These are phyloP conservation scores for Striga asiatica DNA, from an alignment of 257 asterid genomes.

Conservation along the genomic window DNA sequence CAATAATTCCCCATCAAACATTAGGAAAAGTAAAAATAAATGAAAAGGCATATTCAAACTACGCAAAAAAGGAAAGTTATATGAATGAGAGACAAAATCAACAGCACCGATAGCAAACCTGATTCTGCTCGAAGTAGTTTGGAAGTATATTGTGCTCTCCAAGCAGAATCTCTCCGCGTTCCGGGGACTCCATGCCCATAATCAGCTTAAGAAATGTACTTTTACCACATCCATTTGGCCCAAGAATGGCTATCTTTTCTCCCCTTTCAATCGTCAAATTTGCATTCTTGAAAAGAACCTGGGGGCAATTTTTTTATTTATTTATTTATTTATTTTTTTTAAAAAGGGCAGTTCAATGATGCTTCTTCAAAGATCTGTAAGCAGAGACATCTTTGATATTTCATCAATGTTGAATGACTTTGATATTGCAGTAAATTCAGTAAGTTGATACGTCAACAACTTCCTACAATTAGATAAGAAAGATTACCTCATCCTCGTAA, in stretches of 20 bases:
- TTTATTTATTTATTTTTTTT: no score
- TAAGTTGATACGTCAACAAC: not conserved
- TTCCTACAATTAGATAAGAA: conserved; percentile 2
- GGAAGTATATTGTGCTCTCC: conserved; percentile 94
- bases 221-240: conserved; percentile 98
- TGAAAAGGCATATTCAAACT: not conserved
- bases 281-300: conserved; percentile 78
- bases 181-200: conserved; percentile 74
- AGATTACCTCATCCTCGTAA: conserved; percentile 67
- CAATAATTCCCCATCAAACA: not conserved
- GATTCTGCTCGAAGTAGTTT: conserved; percentile 96
- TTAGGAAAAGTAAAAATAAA: not conserved
- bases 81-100: not conserved
- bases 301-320: conserved; percentile 18
- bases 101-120: conserved; percentile 34
- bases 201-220: conserved; percentile 87
- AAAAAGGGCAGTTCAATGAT: not conserved
- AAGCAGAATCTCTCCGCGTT: conserved; percentile 56
- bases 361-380: not conserved
- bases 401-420: no score
- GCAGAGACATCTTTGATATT: not conserved
- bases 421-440: no score
- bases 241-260: conserved; percentile 93
- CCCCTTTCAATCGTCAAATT: conserved; percentile 78
- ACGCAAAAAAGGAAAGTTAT: not conserved